Evolutionary conservation across 2,329 filamentous ascomycete genomes (phyloP).

Genomic region (Metarhizium brunneum): DNA sequence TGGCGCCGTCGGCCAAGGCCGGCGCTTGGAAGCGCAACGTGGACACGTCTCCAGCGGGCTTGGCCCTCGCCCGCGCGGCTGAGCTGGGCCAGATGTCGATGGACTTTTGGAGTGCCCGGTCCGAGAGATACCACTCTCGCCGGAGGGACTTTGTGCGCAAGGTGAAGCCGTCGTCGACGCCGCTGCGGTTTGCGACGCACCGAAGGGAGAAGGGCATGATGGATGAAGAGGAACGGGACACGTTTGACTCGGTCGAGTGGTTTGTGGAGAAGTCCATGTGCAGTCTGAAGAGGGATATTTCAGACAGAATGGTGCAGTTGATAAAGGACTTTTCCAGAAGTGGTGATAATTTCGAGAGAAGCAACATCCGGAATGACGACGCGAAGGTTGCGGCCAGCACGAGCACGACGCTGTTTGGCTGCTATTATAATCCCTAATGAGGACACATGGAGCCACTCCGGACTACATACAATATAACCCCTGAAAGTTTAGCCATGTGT

Average conservation of each 20-base stretch:
- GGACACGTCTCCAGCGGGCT: constrained; percentile 20
- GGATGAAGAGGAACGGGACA: constrained; percentile 27
- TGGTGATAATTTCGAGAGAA: neutral
- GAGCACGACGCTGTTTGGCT: neutral
- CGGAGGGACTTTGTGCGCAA: constrained; percentile 31
- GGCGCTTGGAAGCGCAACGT: constrained; percentile 24
- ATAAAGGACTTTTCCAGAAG: constrained; percentile 4
- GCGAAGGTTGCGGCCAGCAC: neutral
- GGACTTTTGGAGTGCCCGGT: constrained; percentile 31
- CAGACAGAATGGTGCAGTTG: constrained; percentile 3
- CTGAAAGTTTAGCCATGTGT: too few species aligned
- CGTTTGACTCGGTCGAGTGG: constrained; percentile 20
- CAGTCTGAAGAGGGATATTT: constrained; percentile 1
- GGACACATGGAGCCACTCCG: too few species aligned
- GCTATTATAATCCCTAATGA: neutral
- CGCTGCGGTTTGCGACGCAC: constrained; percentile 29
- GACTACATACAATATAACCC: too few species aligned
- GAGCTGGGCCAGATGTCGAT: constrained; percentile 32
- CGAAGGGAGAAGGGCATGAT: constrained; percentile 15
- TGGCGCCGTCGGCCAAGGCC: neutral
- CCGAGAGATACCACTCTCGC: constrained; percentile 26
- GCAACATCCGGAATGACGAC: neutral
- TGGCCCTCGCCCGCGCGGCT: constrained; percentile 22
- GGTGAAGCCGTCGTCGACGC: constrained; percentile 24
- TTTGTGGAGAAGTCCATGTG: constrained; percentile 6